Conservation (phyloP, 2,329 filamentous ascomycete genomes). For the Amauroascus verrucosus region DNA sequence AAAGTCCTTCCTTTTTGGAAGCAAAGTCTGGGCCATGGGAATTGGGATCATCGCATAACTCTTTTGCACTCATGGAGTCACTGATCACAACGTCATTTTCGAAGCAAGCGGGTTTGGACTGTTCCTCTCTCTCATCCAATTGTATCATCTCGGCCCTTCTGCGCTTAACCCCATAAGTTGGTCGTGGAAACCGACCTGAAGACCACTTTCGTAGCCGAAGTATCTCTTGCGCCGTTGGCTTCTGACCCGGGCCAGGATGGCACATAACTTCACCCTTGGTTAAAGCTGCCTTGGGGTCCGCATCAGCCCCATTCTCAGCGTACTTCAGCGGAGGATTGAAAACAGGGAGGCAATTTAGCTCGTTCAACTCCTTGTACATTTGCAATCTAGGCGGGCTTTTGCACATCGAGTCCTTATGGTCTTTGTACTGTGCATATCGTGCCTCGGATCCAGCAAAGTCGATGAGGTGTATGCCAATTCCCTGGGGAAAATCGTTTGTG, state of each 20-base stretch:
- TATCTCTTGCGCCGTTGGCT: background rate
- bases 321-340: constrained; percentile 24
- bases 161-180: constrained; percentile 2
- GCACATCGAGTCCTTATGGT: background rate
- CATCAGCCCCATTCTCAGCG: constrained; percentile 15
- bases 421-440: background rate
- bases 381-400: background rate
- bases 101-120: background rate
- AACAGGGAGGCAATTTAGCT: constrained; percentile 20
- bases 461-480: background rate
- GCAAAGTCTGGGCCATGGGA: constrained; percentile 3
- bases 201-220: background rate
- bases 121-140: background rate
- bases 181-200: background rate
- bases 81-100: constrained; percentile 12
- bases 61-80: background rate
- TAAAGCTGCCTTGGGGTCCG: constrained; percentile 12
- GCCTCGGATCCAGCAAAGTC: constrained; percentile 2
- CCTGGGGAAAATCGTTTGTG: constrained; percentile 2
- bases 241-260: background rate
- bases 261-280: background rate
- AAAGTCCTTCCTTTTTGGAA: background rate
- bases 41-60: background rate
- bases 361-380: constrained; percentile 15
- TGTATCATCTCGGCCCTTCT: background rate